A percentile compares a stretch with the other conserved stretches of the same genome.
Evolutionary conservation across 192 early-diverging fungal genomes (phyloP).

Genomic region (Pilaira anomala): DNA sequence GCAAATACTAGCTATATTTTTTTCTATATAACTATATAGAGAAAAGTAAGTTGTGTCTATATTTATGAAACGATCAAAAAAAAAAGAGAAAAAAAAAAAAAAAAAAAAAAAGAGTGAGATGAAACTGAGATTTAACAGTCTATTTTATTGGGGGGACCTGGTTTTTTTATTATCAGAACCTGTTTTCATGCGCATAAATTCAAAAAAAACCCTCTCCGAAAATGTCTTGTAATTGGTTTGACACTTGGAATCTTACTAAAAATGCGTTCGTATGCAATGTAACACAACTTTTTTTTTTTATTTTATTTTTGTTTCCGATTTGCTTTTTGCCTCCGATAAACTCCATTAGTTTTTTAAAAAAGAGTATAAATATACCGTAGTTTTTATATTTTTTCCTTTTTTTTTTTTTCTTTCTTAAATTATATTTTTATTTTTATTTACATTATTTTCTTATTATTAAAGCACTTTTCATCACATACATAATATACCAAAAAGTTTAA

Average conservation of each 20-base stretch:
- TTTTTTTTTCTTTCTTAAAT: neutral
- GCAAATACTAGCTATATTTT: neutral
- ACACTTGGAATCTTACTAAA: constrained; percentile 9
- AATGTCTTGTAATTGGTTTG: constrained; percentile 5
- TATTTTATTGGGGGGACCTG: neutral
- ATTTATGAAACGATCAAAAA: neutral
- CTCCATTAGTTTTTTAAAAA: constrained; percentile 7
- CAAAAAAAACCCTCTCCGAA: neutral
- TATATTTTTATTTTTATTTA: neutral
- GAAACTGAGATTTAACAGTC: neutral
- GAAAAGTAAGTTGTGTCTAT: neutral
- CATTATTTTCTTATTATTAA: no score
- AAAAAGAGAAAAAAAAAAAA: neutral
- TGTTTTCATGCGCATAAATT: constrained; percentile 14
- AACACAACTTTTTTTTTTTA: no score
- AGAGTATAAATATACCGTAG: neutral
- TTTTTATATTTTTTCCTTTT: neutral
- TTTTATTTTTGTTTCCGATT: constrained; percentile 4
- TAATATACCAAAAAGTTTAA: neutral
- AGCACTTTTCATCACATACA: neutral
- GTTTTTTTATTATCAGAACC: neutral
- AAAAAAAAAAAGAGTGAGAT: neutral
- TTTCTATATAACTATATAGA: neutral
- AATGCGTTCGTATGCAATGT: no score
- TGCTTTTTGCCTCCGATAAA: constrained; percentile 1